Evolutionary conservation across 208 protist genomes (phyloP), one percentile per base, ranked within the genome.

Genomic region (Phytomonas francai): DNA sequence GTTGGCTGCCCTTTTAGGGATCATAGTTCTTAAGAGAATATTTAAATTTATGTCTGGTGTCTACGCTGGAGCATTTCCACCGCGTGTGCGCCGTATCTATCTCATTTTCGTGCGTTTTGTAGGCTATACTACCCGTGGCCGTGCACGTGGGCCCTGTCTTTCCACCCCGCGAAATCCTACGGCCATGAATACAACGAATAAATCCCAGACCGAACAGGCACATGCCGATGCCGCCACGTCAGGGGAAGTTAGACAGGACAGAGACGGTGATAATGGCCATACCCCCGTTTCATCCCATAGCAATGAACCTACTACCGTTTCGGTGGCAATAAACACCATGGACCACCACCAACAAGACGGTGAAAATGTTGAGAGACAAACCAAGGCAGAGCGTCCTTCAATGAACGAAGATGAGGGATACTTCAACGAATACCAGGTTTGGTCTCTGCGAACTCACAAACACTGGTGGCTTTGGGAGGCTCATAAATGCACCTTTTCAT

Each of bases 401-500:
- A 45, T 73, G 0, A 70, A 78, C 49, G 70, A 74, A 33, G 59
- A 51, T 8, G 82, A 85, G 31, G 79, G 82, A 34, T 85, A 77
- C 68, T 33, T 83, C 12, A 72, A 30, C 36, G 51, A 29, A n/a
- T 28, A 72, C 31, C 81, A 85, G 72, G 66, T 74, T 58, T 89
- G 83, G 83, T 86, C 81, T 2, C 77, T 84, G 39, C 73, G 77
- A 29, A 88, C 80, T 27, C 83, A 91, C 62, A 49, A 64, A 51
- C 85, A 91, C 63, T 91, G 83, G 79, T 88, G 82, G 85, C 67
- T 88, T 32, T 91, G 85, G 83, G 85, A 91, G 58, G 71, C 81
- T 9, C 83, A 91, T 65, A 54, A 67, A 68, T 75, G 71, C 36
- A 76, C 72, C 22, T 30, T 88, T 34, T 83, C 80, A 2, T 91